A percentile compares a stretch with the other conserved stretches of the same genome.
Evolutionary conservation across 2,329 filamentous ascomycete species (phyloP).

Genomic region (Claviceps quebecensis): DNA sequence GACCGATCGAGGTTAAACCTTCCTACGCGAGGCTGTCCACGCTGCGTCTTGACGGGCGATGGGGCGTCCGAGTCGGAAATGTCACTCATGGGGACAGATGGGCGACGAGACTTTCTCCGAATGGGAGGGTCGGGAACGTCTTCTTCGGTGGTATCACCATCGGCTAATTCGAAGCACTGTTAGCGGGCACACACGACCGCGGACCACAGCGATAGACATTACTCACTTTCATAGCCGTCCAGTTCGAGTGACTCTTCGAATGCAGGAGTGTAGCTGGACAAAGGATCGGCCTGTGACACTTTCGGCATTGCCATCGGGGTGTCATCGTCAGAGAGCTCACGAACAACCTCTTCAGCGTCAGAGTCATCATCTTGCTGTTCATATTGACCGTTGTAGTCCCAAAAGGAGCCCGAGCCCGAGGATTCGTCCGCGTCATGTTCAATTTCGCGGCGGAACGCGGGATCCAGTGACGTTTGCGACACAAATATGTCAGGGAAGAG

Average conservation of each 20-base stretch:
- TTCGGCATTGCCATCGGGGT: conserved; percentile 29
- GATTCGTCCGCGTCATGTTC: conserved; percentile 51
- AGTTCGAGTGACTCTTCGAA: conserved; percentile 27
- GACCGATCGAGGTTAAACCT: conserved; percentile 40
- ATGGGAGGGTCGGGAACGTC: conserved; percentile 37
- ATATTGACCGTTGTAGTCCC: conserved; percentile 44
- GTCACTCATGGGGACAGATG: conserved; percentile 22
- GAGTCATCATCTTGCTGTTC: conserved; percentile 20
- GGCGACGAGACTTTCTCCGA: conserved; percentile 32
- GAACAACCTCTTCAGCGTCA: conserved; percentile 28
- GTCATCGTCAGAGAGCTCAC: conserved; percentile 25
- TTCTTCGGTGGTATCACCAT: conserved; percentile 49
- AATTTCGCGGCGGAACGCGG: conserved; percentile 58
- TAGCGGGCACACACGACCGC: neutral
- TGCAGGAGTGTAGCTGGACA: conserved; percentile 14
- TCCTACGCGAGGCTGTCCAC: conserved; percentile 39
- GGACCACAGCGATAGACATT: conserved; percentile 8
- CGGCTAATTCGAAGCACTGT: conserved; percentile 24
- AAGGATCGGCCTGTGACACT: conserved; percentile 16
- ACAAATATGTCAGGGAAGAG: conserved; percentile 70
- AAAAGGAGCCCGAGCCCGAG: conserved; percentile 45
- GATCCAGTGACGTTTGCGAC: conserved; percentile 58
- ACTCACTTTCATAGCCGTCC: conserved; percentile 49
- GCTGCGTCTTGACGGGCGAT: conserved; percentile 30
- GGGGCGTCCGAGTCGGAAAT: conserved; percentile 37